Conservation (phyloP, 352 stramenopile species). For the Peronospora belbahrii region DNA sequence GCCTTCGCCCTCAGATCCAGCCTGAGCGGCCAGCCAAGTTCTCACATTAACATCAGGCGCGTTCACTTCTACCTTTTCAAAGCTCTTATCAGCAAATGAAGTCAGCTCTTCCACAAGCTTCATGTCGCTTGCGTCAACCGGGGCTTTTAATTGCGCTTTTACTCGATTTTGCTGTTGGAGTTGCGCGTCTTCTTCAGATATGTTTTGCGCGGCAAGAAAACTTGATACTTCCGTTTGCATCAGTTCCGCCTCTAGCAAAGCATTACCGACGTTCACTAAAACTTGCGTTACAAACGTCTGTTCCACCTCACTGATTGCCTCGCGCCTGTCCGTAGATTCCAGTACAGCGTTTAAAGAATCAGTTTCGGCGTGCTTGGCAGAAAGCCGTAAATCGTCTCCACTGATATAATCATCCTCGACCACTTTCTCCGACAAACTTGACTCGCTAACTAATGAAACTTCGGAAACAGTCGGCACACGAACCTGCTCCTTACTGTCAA, state of each 20-base stretch:
- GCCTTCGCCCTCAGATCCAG: background rate
- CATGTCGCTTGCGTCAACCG: background rate
- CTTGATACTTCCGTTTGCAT: conserved; percentile 11
- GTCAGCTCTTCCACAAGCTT: conserved; percentile 5
- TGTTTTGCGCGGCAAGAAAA: background rate
- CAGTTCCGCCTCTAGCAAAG: conserved; percentile 14
- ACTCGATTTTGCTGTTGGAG: conserved; percentile 2
- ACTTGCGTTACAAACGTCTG: conserved; percentile 8
- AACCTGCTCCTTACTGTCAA: background rate
- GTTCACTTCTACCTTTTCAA: conserved; percentile 2
- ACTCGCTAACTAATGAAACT: background rate
- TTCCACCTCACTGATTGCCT: background rate
- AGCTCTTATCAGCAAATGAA: background rate
- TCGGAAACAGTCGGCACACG: background rate
- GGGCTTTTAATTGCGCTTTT: background rate
- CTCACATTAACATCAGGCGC: background rate
- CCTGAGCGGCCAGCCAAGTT: conserved; percentile 1
- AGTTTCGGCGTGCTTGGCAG: background rate
- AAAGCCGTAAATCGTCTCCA: background rate
- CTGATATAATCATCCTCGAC: background rate
- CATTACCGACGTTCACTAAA: conserved; percentile 2
- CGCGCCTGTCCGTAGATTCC: background rate
- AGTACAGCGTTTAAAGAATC: background rate
- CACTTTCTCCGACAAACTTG: background rate
- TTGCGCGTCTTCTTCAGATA: conserved; percentile 4